Base-by-base conservation (phyloP, 2,329 filamentous ascomycete species). In the Aspergillus ochraceus region DNA sequence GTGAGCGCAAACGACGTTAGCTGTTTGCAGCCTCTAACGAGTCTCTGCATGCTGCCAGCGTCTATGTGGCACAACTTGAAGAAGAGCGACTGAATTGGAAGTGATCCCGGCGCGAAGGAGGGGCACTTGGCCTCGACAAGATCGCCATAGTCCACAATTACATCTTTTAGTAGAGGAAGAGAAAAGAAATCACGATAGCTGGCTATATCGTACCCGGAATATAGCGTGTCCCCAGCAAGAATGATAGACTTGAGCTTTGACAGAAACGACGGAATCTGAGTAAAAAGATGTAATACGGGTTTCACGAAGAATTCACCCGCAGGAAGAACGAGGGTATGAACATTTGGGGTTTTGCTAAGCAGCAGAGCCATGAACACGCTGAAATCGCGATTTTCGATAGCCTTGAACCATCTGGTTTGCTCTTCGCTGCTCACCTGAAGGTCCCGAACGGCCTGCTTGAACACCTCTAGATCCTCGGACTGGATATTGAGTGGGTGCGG, bases 321-420 rank as follows among this genome's bases (percentile, higher is more conserved):
- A 1, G 64, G 59, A 3, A 69, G n/a, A 53, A 36, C 49, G 14
- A 71, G 46, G 1, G 14, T 8, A 17, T 57, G 61, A 49, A 70
- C 17, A 47, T 70, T 68, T 1, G 69, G 66, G 0, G 68, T 61
- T 22, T 60, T 64, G 22, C 49, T 63, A 20, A 65, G 19, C 12
- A 70, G 11, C 32, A 70, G 54, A 9, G 65, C 62, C 30, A 58
- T 17, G 17, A 65, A 57, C 11, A 67, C 17, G 36, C 52, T 58
- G 19, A 66, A 30, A 22, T 70, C 60, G 9, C 10, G 2, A 4
- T 50, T 26, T 2, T 63, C 29, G 24, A 66, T 26, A 1, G 55
- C 55, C 6, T 8, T 3, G 26, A 66, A 36, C 68, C 69, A 71
- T 3, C 29, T 24, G 24, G 24, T 26, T 30, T 59, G 47, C 49